Evolutionary conservation across 1,139 yeast species (phyloP).

Genomic region (Taphrina populina): DNA sequence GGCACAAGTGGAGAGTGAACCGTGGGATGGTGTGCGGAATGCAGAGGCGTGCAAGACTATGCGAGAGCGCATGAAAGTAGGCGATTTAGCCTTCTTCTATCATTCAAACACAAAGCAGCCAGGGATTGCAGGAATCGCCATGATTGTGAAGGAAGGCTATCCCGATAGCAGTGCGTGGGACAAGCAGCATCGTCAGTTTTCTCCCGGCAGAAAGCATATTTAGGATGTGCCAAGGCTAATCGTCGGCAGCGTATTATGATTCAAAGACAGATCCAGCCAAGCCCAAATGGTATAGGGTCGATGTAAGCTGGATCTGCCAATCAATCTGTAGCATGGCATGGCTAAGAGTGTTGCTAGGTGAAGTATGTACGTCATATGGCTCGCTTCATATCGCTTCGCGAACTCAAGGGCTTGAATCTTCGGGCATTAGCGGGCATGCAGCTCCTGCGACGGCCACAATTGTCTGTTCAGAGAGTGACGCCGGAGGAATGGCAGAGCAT

Average conservation of each 20-base stretch:
- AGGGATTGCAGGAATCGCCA: constrained; percentile 54
- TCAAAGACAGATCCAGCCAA: constrained; percentile 48
- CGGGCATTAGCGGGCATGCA: constrained; percentile 48
- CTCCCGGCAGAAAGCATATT: not conserved
- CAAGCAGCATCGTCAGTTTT: constrained; percentile 1
- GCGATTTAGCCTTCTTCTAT: constrained; percentile 53
- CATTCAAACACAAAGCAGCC: constrained; percentile 57
- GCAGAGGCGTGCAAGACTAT: constrained; percentile 56
- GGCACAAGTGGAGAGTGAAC: constrained; percentile 46
- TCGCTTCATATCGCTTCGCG: constrained; percentile 48
- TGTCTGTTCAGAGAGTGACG: constrained; percentile 54
- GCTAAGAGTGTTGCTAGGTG: constrained; percentile 33
- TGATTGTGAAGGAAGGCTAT: constrained; percentile 50
- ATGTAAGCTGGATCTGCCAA: constrained; percentile 42
- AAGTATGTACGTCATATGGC: constrained; percentile 49
- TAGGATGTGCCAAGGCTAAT: constrained; percentile 47
- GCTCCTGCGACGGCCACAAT: constrained; percentile 52
- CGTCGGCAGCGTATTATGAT: constrained; percentile 49
- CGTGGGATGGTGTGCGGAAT: constrained; percentile 61
- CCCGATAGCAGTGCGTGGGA: constrained; percentile 44
- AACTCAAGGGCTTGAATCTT: constrained; percentile 43
- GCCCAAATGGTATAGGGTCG: constrained; percentile 59
- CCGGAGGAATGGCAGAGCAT: constrained; percentile 49
- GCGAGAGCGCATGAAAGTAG: constrained; percentile 49
- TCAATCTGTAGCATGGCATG: not conserved